These are phyloP conservation scores for Malus hybrid DNA, from an alignment of 331 rosid species.

Conservation along the genomic window DNA sequence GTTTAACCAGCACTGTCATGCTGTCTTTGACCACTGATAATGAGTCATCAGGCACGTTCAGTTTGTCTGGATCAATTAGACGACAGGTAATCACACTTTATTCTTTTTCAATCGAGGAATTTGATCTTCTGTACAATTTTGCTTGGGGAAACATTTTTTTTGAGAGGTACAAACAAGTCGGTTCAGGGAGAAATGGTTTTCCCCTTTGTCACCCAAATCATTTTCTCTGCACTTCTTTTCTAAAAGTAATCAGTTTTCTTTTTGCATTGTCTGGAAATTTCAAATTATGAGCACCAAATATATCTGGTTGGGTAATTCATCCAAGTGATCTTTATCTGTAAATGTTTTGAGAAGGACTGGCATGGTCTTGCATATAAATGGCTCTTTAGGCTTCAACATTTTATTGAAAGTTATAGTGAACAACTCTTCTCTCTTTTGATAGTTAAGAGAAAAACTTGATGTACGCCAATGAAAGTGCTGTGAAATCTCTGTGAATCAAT, in stretches of 20 bases:
- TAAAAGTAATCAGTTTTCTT: no score
- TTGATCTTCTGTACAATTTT: neutral
- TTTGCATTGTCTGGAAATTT: neutral
- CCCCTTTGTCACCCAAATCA: neutral
- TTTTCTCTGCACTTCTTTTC: neutral
- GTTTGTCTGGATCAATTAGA: constrained; percentile 90
- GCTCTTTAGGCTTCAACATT: neutral
- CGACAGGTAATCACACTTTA: constrained; percentile 53
- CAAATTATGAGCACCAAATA: neutral
- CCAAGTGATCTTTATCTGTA: no score
- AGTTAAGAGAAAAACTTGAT: neutral
- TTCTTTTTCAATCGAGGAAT: no score
- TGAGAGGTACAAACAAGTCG: neutral
- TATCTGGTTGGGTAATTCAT: neutral
- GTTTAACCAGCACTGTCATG: constrained; percentile 95
- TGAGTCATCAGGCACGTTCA: constrained; percentile 74
- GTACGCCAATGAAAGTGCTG: neutral
- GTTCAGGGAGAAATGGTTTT: neutral
- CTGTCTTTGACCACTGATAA: constrained; percentile 79
- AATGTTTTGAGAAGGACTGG: neutral
- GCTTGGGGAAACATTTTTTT: neutral
- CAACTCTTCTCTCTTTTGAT: neutral
- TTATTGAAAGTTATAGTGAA: neutral
- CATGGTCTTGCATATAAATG: neutral
- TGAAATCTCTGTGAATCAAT: neutral